A percentile compares a stretch with the other conserved stretches of the same genome.
These are phyloP conservation scores for Purpureocillium takamizusanense DNA, from an alignment of 2,329 filamentous ascomycete genomes.

Conservation along the genomic window DNA sequence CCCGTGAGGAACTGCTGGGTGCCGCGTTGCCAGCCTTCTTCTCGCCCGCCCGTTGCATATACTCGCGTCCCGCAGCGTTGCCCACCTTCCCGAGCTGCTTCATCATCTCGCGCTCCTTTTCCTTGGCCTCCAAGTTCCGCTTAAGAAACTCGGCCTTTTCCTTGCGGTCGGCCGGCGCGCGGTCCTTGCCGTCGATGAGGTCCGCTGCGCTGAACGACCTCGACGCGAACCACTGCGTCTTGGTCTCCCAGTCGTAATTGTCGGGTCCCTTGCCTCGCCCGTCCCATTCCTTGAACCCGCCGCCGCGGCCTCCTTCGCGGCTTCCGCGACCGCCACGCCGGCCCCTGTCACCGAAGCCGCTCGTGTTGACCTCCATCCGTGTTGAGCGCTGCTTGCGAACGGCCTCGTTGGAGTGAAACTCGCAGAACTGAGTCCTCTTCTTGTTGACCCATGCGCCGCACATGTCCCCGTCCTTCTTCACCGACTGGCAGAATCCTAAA, in stretches of 20 bases:
- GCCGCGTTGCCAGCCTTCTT: slow-evolving; percentile 4
- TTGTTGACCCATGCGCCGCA: slow-evolving; percentile 84
- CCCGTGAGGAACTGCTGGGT: slow-evolving; percentile 5
- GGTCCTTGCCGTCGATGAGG: slow-evolving; percentile 57
- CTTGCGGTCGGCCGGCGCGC: slow-evolving; percentile 45
- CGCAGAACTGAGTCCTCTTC: slow-evolving; percentile 82
- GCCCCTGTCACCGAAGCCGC: slow-evolving; percentile 36
- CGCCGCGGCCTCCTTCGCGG: background rate
- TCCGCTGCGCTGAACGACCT: slow-evolving; percentile 45
- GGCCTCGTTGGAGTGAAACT: slow-evolving; percentile 81
- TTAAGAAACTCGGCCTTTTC: slow-evolving; percentile 59
- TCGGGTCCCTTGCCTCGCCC: slow-evolving; percentile 13
- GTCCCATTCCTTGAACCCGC: slow-evolving; percentile 6
- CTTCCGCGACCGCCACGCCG: slow-evolving; percentile 3
- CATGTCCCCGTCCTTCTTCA: slow-evolving; percentile 73
- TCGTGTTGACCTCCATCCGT: slow-evolving; percentile 73
- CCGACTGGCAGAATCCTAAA: slow-evolving; percentile 76
- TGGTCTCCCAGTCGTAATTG: slow-evolving; percentile 50
- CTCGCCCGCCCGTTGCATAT: slow-evolving; percentile 43
- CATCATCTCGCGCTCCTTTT: slow-evolving; percentile 66
- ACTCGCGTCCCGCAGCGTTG: slow-evolving; percentile 59
- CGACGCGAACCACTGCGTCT: slow-evolving; percentile 46
- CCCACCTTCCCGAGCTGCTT: slow-evolving; percentile 57
- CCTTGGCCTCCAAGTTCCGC: slow-evolving; percentile 53
- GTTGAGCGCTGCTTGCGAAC: slow-evolving; percentile 57